A percentile compares a stretch with the other conserved stretches of the same genome.
These are phyloP conservation scores for Phoma sp. DNA, from an alignment of 2,329 filamentous ascomycete species.

Conservation along the genomic window DNA sequence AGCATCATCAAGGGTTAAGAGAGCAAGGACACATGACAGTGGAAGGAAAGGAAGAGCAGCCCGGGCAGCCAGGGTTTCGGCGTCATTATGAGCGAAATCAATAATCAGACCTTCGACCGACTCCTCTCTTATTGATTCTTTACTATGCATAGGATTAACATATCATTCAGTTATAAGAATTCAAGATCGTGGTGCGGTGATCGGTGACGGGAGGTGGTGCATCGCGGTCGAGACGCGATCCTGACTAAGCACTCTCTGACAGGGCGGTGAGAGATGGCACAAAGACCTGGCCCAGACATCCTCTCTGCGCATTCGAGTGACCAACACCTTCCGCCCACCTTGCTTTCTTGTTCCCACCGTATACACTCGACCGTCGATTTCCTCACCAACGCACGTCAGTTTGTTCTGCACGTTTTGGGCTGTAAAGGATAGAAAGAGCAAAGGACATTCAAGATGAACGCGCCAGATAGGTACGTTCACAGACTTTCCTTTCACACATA, in stretches of 20 bases:
- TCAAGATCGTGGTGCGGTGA: background rate
- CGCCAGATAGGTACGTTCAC: constrained; percentile 45
- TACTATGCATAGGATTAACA: too few relatives aligned
- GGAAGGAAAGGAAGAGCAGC: too few relatives aligned
- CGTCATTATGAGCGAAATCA: too few relatives aligned
- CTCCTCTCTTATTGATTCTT: too few relatives aligned
- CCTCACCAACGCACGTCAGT: too few relatives aligned
- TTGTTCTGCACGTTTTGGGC: background rate
- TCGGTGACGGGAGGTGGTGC: background rate
- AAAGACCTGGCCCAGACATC: constrained; percentile 16
- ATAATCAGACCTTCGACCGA: too few relatives aligned
- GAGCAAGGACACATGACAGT: too few relatives aligned
- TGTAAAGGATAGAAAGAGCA: constrained; percentile 9
- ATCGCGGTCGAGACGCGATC: background rate
- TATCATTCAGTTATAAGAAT: background rate
- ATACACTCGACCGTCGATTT: too few relatives aligned
- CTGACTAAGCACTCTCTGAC: constrained; percentile 10
- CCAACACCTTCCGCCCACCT: background rate
- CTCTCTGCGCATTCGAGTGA: constrained; percentile 1
- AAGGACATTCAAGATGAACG: constrained; percentile 44
- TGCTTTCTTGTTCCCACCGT: too few relatives aligned
- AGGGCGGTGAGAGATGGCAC: constrained; percentile 28
- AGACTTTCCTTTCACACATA: background rate
- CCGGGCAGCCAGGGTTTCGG: too few relatives aligned
- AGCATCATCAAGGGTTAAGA: background rate